Evolutionary conservation across 352 stramenopile genomes (phyloP), one percentile per base, ranked within the genome.

Genomic region (Vaucheria bursata): DNA sequence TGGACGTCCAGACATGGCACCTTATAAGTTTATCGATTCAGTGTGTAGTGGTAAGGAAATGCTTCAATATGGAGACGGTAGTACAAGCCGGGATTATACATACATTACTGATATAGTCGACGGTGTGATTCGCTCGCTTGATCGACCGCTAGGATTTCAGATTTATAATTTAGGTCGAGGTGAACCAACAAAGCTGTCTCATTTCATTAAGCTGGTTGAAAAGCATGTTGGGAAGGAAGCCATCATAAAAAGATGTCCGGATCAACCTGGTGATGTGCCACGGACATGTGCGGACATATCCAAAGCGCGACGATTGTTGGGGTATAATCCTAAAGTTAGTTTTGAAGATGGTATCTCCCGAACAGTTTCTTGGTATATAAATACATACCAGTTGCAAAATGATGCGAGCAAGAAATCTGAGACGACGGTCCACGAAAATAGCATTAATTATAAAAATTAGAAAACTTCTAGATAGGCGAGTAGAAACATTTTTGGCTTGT

Each of bases 61-160:
- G 40, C 90, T 98, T 75, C 92, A 98, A 86, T 98, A 97, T 86
- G 95, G 95, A 38, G 94, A 98, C 82, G 95, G 95, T 34, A 92
- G 86, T 3, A 97, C 92, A 4, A 93, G 86, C 66, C 87, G 95
- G 39, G 95, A 98, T 85, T 99, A 98, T 87, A 99, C 95, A 6
- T 99, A 97, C 86, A 97, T 99, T 71, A 90, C 90, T 69, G 95
- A 99, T 84, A 98, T 99, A 80, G 94, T 98, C 7, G 91, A 97
- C 81, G 95, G 95, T 33, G 89, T 98, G 33, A 75, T 95, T 0
- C 77, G 85, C 37, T 59, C 89, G 0, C 88, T 95, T 50, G 89
- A 94, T 78, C 65, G 84, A 7, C 88, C 88, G 1, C 84, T 92
- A 53, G 89, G 92, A 25, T 98, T 94, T 83, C 87, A 98, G 86